Evolutionary conservation across 164 flowering plant genomes (phyloP).

Genomic region (Aristolochia californica): DNA sequence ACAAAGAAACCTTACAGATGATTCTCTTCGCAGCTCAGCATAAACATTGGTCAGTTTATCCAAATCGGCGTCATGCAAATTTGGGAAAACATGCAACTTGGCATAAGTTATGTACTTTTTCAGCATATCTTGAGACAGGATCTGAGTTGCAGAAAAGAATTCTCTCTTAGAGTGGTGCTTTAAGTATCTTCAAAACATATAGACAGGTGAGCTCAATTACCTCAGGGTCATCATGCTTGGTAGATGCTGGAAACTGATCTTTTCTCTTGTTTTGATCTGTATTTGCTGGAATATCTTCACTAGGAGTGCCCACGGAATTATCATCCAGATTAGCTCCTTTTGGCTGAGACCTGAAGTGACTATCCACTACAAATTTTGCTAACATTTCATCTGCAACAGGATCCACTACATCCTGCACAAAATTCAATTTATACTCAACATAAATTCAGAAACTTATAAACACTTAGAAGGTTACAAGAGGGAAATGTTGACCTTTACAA

Average conservation of each 20-base stretch:
- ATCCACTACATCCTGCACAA: slow-evolving; percentile 83
- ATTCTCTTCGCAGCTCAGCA: slow-evolving; percentile 92
- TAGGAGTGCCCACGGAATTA: slow-evolving; percentile 25
- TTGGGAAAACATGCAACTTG: slow-evolving; percentile 88
- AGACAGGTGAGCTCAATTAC: slow-evolving; percentile 22
- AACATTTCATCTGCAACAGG: slow-evolving; percentile 93
- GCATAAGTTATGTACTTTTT: slow-evolving; percentile 94
- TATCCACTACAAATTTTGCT: slow-evolving; percentile 88
- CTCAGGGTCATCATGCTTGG: slow-evolving; percentile 60
- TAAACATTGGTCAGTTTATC: slow-evolving; percentile 83
- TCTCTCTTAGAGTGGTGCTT: neutral
- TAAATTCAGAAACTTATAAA: neutral
- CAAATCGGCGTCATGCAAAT: slow-evolving; percentile 79
- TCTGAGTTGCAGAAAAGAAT: slow-evolving; percentile 24
- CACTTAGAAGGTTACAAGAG: neutral
- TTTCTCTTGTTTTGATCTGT: neutral
- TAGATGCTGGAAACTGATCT: slow-evolving; percentile 15
- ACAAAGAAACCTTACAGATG: slow-evolving; percentile 49
- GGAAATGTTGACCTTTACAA: slow-evolving; percentile 65
- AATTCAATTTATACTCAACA: neutral
- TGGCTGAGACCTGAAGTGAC: slow-evolving; percentile 85
- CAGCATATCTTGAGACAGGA: slow-evolving; percentile 83
- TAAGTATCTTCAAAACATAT: neutral
- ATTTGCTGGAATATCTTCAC: slow-evolving; percentile 25
- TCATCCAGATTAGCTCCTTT: slow-evolving; percentile 63